phyloP scores from a whole-genome alignment of 176 grass and related monocot species.

The Carex kokanica region DNA sequence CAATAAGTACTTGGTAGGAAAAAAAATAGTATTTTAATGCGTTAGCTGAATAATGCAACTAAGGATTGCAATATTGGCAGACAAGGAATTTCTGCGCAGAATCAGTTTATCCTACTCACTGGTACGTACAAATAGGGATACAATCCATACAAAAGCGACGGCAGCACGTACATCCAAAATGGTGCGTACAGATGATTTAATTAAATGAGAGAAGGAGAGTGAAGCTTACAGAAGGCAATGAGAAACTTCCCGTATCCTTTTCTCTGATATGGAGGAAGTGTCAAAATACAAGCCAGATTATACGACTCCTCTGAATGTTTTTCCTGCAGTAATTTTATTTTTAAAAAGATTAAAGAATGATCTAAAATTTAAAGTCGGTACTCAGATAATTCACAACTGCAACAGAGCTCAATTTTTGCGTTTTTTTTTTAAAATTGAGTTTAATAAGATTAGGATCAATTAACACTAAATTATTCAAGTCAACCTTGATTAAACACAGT shows the following conservation, averaged over 20 bases:
- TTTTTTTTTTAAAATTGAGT: neutral
- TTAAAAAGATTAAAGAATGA: neutral
- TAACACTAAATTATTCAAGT: neutral
- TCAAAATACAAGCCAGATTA: constrained; percentile 98
- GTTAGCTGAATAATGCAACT: neutral
- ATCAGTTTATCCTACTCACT: neutral
- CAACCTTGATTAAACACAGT: neutral
- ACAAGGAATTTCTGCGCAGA: neutral
- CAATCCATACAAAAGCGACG: neutral
- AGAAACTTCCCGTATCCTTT: constrained; percentile 99
- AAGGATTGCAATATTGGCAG: neutral
- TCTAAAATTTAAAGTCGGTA: neutral
- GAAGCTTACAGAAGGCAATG: constrained; percentile 91
- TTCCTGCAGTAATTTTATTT: constrained; percentile 52
- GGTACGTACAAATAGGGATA: neutral
- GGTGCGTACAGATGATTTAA: neutral
- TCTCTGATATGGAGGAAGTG: constrained; percentile 97
- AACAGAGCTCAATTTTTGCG: neutral
- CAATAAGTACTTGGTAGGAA: neutral
- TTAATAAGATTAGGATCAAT: constrained; percentile 13
- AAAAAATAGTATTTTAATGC: neutral
- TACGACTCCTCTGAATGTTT: constrained; percentile 95
- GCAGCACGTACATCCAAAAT: constrained; percentile 3
- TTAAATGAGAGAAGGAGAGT: constrained; percentile 1
- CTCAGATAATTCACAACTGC: neutral